Base-by-base conservation (phyloP, 768 basidiomycete species). In the Boletales sp. region DNA sequence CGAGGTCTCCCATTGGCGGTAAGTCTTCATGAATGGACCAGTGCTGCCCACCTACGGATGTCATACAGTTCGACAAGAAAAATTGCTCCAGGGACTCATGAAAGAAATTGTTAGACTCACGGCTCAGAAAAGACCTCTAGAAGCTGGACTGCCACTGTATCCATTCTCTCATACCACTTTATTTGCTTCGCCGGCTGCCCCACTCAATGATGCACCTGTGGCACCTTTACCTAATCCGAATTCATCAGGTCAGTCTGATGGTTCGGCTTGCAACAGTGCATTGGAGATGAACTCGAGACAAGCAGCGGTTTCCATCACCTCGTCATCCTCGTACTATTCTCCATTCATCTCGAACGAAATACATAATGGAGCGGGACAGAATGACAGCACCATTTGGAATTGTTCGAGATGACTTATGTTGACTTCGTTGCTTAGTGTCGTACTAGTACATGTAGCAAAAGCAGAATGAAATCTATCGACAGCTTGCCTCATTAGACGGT, bases 1-100 rank as follows among this genome's bases (percentile, higher is more conserved):
- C 77, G 45, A 80, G 82, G 40, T 93, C 90, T 19, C 87, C 88
- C 11, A 88, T 93, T 41, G 90, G 90, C 56, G 81, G 90, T 92
- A 66, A 70, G 87, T 72, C 35, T 43, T 36, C 17, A 27, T 21
- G 27, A 34, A 30, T 32, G 24, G 18, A n/a, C 45, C 37, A 34
- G 17, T 17, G 13, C 39, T 34, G 19, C 3, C 31, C 47, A 40
- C 43, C 40, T 29, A 61, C 54, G 50, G 24, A 55, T 43, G 41
- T 19, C 57, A 35, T 41, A 41, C 61, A 92, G 90, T 81, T 30
- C 89, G 90, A 21, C 90, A 93, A 69, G 90, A 93, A 65, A 80
- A 80, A 54, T 71, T 93, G 18, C 72, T 93, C 14, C 90, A 90
- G 60, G 87, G 85, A 4, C 74, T 91, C 34, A 91, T 92, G 90